Evolutionary conservation across 371 early-diverging fungal genomes (phyloP).

Genomic region (Haplosporangium sp.): DNA sequence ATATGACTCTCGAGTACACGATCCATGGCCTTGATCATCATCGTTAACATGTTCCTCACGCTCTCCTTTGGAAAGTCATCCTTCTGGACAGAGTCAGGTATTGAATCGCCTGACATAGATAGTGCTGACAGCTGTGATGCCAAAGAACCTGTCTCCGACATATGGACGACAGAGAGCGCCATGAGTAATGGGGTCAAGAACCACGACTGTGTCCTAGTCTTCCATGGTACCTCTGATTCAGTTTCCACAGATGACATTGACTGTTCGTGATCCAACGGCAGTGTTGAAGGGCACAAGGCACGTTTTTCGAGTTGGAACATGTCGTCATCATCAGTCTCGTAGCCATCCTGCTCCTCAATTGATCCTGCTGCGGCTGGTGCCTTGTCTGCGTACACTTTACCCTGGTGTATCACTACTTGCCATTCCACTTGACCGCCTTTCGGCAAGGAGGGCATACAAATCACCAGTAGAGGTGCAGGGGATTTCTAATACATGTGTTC

Average conservation of each 20-base stretch:
- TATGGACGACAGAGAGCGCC: constrained; percentile 24
- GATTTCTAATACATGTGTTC: constrained; percentile 3
- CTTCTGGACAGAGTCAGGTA: not conserved
- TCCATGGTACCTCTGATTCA: constrained; percentile 16
- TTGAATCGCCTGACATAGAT: not conserved
- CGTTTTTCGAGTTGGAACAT: constrained; percentile 41
- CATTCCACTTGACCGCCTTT: constrained; percentile 71
- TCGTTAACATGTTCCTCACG: constrained; percentile 31
- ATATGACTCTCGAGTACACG: constrained; percentile 23
- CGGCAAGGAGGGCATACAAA: constrained; percentile 71
- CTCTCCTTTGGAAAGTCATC: not conserved
- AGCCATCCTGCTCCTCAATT: constrained; percentile 21
- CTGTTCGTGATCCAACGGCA: constrained; percentile 17
- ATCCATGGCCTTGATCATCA: constrained; percentile 39
- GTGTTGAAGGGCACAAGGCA: constrained; percentile 16
- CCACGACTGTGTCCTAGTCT: constrained; percentile 32
- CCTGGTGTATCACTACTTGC: constrained; percentile 62
- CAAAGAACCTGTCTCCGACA: constrained; percentile 7
- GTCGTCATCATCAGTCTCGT: constrained; percentile 59
- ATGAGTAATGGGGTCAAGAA: constrained; percentile 36
- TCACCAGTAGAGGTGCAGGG: constrained; percentile 58
- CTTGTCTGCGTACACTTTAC: constrained; percentile 49
- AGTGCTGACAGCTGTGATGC: constrained; percentile 13
- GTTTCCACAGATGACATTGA: not conserved
- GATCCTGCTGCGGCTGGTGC: constrained; percentile 1